Percentiles rank a stretch among this genome's conserved stretches.
These are phyloP conservation scores for Populus euphratica DNA, from an alignment of 345 rosid genomes.

Conservation along the genomic window DNA sequence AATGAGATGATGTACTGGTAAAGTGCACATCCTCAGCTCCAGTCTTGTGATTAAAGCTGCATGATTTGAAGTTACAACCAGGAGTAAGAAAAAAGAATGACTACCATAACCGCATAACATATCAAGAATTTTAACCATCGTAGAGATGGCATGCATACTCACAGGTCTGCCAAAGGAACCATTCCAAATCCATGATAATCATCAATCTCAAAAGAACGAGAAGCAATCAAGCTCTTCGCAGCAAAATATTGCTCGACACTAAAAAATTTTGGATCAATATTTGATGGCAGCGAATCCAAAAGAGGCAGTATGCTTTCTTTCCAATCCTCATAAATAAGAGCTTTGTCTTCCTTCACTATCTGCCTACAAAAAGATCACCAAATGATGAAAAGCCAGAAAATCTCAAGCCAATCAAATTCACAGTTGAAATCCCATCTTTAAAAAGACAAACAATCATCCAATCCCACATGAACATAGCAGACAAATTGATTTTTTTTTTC, in stretches of 20 bases:
- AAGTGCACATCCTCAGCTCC: constrained; percentile 88
- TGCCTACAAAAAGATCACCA: constrained; percentile 43
- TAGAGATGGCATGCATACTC: constrained; percentile 24
- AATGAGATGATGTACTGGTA: constrained; percentile 44
- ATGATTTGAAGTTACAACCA: background rate
- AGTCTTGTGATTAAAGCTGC: constrained; percentile 89
- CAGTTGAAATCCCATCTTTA: background rate
- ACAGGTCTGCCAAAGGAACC: constrained; percentile 97
- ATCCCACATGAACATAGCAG: background rate
- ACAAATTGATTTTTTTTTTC: background rate
- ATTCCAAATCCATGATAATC: constrained; percentile 77
- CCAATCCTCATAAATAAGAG: constrained; percentile 70
- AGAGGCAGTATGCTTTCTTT: constrained; percentile 66
- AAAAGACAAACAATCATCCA: background rate
- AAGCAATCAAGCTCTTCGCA: constrained; percentile 67
- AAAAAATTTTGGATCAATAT: constrained; percentile 37
- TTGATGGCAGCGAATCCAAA: constrained; percentile 25
- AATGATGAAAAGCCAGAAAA: background rate
- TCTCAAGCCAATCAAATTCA: background rate
- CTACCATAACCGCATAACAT: background rate
- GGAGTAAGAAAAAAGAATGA: background rate
- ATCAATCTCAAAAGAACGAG: constrained; percentile 73
- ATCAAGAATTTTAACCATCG: background rate
- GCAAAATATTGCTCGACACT: constrained; percentile 62
- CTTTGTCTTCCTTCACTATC: constrained; percentile 72